Evolutionary conservation across 208 protist species (phyloP).

Genomic region (Trichomonas vaginalis): DNA sequence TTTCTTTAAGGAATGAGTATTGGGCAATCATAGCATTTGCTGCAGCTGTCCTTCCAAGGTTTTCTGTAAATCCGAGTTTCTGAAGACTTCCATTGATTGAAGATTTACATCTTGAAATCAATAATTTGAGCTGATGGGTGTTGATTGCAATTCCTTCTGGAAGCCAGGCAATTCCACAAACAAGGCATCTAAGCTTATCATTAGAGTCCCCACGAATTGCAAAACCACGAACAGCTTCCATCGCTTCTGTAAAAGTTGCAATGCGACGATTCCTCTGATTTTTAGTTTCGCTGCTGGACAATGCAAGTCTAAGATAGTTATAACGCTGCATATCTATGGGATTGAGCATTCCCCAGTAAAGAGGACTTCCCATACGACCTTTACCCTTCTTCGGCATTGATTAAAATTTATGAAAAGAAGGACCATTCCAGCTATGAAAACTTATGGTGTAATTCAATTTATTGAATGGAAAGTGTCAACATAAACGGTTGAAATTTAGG

Average conservation of each 20-base stretch:
- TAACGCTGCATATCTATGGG: background rate
- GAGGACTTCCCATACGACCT: background rate
- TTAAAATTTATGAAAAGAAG: background rate
- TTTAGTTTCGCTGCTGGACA: background rate
- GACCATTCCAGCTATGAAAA: background rate
- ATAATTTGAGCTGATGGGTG: background rate
- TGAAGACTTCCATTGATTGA: background rate
- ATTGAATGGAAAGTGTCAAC: background rate
- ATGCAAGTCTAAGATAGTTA: background rate
- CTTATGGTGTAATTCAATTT: too few relatives aligned
- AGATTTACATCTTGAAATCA: background rate
- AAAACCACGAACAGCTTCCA: background rate
- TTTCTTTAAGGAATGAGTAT: background rate
- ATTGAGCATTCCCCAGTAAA: background rate
- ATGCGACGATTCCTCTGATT: background rate
- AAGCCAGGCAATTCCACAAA: background rate
- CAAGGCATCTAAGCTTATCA: background rate
- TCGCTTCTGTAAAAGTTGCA: background rate
- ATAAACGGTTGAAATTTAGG: background rate
- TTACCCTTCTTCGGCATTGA: background rate
- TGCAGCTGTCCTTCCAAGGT: background rate
- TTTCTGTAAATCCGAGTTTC: background rate
- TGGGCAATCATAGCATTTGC: background rate
- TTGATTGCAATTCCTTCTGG: slow-evolving; percentile 14
- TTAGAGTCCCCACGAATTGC: background rate